Evolutionary conservation across 371 early-diverging fungal genomes (phyloP), one percentile per base, ranked within the genome.

Genomic region (Mucor sp.): DNA sequence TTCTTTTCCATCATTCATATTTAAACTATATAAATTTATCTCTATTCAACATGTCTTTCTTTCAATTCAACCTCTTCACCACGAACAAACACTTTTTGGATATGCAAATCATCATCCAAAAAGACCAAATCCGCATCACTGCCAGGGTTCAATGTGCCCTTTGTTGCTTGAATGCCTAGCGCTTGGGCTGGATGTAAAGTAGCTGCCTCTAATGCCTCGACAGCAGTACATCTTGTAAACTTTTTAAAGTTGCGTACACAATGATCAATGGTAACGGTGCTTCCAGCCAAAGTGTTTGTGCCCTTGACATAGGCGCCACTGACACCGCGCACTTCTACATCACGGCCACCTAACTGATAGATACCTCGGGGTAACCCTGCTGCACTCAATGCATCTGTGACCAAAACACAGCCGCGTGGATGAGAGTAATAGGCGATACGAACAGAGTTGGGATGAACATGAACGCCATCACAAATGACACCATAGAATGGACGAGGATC

Each of bases 191-290:
- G 92, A 66, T 92, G 90, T 48, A 92, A 68, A 0, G 94, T 92
- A 15, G 92, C 94, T n/a, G 91, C 90, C 62, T 93, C 93, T 32
- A 93, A 77, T 4, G 93, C 94, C 71, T 93, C 92, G 17, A 92
- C 89, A 41, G 85, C 68, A 17, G 86, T 80, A 56, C 92, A 92
- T 6, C 88, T 86, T 1, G 93, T 92, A 70, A 90, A 93, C 47
- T 80, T 78, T 53, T 84, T 80, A 75, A 93, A 91, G 70, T 92
- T 92, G 65, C 87, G 85, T 58, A 92, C 87, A 66, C 93, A 91
- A 27, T 87, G 85, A 57, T 89, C 86, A 70, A 93, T 84, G 0
- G 87, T 83, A 33, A 86, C 80, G 6, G 89, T 89, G n/a, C 87
- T 85, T 43, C 93, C 93, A 0, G 92, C 92, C 58, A 93, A 72